Conservation (phyloP, 2,329 filamentous ascomycete species). For the Apiospora pterosperma region DNA sequence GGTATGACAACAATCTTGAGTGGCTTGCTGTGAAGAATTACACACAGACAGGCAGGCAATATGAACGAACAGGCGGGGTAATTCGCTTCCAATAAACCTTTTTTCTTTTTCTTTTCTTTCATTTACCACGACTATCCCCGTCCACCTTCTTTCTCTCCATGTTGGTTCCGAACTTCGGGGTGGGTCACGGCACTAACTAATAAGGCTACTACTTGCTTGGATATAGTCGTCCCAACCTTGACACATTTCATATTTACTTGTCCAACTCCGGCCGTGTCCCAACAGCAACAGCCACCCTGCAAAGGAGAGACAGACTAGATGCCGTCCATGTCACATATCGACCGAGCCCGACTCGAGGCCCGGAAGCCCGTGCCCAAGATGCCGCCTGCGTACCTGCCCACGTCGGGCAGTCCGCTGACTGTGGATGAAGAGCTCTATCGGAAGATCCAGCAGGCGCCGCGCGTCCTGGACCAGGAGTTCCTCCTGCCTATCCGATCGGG, state of each 20-base stretch:
- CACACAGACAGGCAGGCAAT: neutral
- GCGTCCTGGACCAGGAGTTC: constrained; percentile 46
- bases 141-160: no score
- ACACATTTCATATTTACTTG: neutral
- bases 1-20: neutral
- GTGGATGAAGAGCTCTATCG: constrained; percentile 53
- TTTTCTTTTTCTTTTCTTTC: neutral
- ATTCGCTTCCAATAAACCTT: constrained; percentile 3
- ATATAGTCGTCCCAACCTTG: neutral
- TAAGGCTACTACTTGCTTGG: no score
- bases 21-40: constrained; percentile 1
- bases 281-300: neutral
- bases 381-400: constrained; percentile 46
- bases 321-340: neutral
- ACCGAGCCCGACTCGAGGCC: constrained; percentile 34
- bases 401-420: constrained; percentile 37
- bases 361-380: constrained; percentile 44
- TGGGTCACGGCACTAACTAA: neutral
- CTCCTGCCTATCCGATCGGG: constrained; percentile 71
- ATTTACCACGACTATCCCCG: no score
- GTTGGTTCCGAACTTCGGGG: constrained; percentile 1
- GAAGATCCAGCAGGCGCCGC: constrained; percentile 50
- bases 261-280: neutral
- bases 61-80: neutral
- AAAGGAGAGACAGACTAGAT: neutral